A percentile compares a stretch with the other conserved stretches of the same genome.
phyloP scores from a whole-genome alignment of 371 early-diverging fungal genomes.

The Dichotomocladium elegans region DNA sequence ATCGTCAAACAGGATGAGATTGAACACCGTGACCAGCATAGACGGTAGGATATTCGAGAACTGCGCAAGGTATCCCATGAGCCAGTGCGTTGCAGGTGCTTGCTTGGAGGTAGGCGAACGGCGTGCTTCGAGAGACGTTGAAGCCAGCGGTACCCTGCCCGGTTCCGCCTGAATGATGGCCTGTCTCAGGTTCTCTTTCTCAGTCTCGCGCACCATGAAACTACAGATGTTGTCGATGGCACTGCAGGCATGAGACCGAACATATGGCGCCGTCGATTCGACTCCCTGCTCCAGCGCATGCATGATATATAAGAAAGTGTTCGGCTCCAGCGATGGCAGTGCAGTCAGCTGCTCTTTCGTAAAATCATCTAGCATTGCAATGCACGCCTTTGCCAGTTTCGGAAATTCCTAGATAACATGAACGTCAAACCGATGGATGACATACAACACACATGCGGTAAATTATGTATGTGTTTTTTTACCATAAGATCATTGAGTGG shows the following conservation, averaged over 20 bases:
- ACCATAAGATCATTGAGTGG: slow-evolving; percentile 76
- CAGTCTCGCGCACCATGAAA: slow-evolving; percentile 65
- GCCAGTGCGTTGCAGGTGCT: slow-evolving; percentile 35
- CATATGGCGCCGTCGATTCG: slow-evolving; percentile 43
- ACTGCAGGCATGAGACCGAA: slow-evolving; percentile 68
- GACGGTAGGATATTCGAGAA: slow-evolving; percentile 57
- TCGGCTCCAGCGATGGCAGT: slow-evolving; percentile 47
- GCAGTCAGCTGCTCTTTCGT: slow-evolving; percentile 62
- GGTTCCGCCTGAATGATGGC: slow-evolving; percentile 1
- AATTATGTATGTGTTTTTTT: slow-evolving; percentile 19
- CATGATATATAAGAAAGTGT: slow-evolving; percentile 57
- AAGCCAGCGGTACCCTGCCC: not conserved
- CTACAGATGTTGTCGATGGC: slow-evolving; percentile 70
- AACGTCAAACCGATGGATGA: too few species aligned
- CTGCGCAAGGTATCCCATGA: slow-evolving; percentile 52
- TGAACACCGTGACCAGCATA: slow-evolving; percentile 63
- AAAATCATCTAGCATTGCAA: slow-evolving; percentile 61
- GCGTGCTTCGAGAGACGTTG: slow-evolving; percentile 8
- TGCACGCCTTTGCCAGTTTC: slow-evolving; percentile 59
- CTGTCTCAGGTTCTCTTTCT: slow-evolving; percentile 24
- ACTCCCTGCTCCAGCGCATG: slow-evolving; percentile 60
- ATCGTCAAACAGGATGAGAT: slow-evolving; percentile 78
- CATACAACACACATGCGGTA: too few species aligned
- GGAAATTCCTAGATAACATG: slow-evolving; percentile 56
- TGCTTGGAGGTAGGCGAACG: slow-evolving; percentile 9